Evolutionary conservation across 768 basidiomycete species (phyloP).

Genomic region (Lentinula lateritia): DNA sequence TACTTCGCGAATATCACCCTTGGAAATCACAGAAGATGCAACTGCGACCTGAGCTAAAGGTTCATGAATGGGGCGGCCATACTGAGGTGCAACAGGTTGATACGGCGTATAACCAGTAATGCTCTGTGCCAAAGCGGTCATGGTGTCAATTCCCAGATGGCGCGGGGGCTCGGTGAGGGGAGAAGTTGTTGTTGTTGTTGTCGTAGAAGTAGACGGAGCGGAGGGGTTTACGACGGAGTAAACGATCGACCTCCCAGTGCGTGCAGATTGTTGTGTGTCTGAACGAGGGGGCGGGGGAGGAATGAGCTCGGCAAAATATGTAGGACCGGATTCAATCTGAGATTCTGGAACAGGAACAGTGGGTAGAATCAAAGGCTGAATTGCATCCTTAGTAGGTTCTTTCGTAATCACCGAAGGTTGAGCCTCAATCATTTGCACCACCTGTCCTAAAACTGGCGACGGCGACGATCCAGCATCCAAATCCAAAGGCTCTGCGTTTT

Average conservation of each 20-base stretch:
- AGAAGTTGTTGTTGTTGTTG: background rate
- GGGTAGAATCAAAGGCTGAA: constrained; percentile 2
- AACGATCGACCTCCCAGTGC: background rate
- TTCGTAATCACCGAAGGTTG: background rate
- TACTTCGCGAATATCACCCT: background rate
- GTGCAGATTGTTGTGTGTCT: background rate
- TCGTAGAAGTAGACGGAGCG: background rate
- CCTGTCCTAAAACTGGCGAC: background rate
- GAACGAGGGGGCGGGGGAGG: background rate
- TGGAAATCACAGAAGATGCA: background rate
- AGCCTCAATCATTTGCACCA: background rate
- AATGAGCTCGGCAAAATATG: background rate
- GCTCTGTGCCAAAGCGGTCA: background rate
- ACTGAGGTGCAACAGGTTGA: background rate
- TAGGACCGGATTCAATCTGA: background rate
- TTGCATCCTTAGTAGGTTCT: background rate
- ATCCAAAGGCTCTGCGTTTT: background rate
- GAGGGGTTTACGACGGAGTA: constrained; percentile 4
- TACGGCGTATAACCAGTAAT: constrained; percentile 2
- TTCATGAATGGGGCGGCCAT: constrained; percentile 1
- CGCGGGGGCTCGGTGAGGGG: background rate
- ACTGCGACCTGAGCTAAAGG: background rate
- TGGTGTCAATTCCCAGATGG: background rate
- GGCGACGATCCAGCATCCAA: constrained; percentile 1
- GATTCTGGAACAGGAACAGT: background rate